Percentiles rank a stretch among this genome's conserved stretches.
These are phyloP conservation scores for Sinapis alba DNA, from an alignment of 441 rosid genomes.

Conservation along the genomic window DNA sequence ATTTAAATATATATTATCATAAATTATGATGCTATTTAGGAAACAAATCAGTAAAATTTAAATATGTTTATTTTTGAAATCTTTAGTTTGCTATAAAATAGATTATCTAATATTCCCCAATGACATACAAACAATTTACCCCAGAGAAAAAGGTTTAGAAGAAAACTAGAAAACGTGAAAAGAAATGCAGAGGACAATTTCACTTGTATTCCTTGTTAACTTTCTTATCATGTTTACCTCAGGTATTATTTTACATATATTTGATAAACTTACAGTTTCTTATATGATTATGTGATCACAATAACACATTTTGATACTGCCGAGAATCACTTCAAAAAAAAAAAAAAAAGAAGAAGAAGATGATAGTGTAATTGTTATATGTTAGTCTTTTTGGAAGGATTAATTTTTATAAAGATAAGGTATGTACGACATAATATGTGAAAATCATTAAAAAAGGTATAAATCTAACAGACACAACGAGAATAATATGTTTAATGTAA, in stretches of 20 bases:
- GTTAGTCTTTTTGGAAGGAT: neutral
- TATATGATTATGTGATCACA: neutral
- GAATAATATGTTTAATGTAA: neutral
- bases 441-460: neutral
- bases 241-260: conserved; percentile 6
- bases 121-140: neutral
- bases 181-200: conserved; percentile 15
- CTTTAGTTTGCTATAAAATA: neutral
- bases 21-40: neutral
- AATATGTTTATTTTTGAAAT: neutral
- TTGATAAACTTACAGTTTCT: neutral
- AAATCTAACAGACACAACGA: neutral
- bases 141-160: neutral
- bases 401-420: neutral
- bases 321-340: neutral
- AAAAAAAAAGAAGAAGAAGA: too few species aligned
- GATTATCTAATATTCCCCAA: neutral
- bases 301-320: neutral
- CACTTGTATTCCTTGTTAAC: conserved; percentile 1
- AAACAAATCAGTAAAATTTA: neutral
- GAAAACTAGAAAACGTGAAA: neutral
- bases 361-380: neutral
- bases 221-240: conserved; percentile 16
- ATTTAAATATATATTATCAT: neutral
- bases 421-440: neutral